Base-by-base conservation (phyloP, 306 rosid genomes). In the Casuarina equisetifolia region DNA sequence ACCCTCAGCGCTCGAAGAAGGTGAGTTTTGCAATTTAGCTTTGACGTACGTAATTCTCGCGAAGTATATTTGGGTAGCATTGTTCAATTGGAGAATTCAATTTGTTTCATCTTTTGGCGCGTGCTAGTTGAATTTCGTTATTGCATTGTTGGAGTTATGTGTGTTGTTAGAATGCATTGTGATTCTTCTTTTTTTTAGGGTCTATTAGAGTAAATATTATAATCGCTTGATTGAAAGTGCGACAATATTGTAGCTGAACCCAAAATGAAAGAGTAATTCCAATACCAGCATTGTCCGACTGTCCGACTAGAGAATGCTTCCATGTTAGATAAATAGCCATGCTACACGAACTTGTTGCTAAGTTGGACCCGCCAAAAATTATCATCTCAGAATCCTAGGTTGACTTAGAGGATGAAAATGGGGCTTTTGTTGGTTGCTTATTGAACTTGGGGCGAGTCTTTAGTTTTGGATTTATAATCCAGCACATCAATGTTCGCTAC, bases 1-100 rank as follows among this genome's bases (percentile, higher is more conserved):
- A 95, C 79, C 99, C 99, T 84, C 91, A 79, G 82, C 83, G 83
- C 68, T 88, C 97, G 7, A 92, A 88, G 70, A 87, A 85, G 91
- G 97, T 92, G 35, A 80, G 55, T 25, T 63, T 36, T 55, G 35
- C 76, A 19, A 25, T 19, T 11, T 42, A 70, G 70, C 58, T 73
- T 63, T 58, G 12, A 58, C 11, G 39, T 8, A 58, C 25, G 32
- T 20, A 58, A 58, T 32, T 25, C 32, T 58, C 25, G 74, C 58
- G 5, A 45, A 5, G 55, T 79, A 62, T 80, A 16, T 74, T 54
- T 16, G 77, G 72, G 70, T 42, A 17, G 62, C 44, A 36, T 73
- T 69, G 72, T 48, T 50, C 35, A 79, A 49, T 53, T 38, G 77
- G 59, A 71, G 53, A 51, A 84, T 74, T 9, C 77, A 25, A 72